These are phyloP conservation scores for Botrytis galanthina DNA, from an alignment of 2,329 filamentous ascomycete genomes.

Conservation along the genomic window DNA sequence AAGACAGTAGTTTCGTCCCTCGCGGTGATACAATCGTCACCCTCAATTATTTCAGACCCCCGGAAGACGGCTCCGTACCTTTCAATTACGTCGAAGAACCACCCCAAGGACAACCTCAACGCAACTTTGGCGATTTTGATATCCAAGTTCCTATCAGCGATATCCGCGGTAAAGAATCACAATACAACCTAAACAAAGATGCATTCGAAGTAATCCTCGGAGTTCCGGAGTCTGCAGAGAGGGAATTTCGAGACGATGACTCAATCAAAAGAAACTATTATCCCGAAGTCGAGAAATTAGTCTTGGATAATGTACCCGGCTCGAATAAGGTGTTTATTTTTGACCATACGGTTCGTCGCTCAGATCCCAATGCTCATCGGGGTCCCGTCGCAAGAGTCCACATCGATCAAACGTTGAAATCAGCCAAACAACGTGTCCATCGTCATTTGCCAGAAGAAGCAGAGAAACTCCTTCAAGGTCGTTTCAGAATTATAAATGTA, in stretches of 20 bases:
- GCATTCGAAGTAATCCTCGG: slow-evolving; percentile 67
- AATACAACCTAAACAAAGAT: slow-evolving; percentile 68
- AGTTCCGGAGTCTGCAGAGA: slow-evolving; percentile 55
- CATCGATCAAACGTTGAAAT: slow-evolving; percentile 74
- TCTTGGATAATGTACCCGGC: slow-evolving; percentile 66
- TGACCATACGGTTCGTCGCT: slow-evolving; percentile 83
- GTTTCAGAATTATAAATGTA: slow-evolving; percentile 84
- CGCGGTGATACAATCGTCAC: slow-evolving; percentile 50
- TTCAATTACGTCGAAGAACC: slow-evolving; percentile 53
- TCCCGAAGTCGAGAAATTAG: slow-evolving; percentile 72
- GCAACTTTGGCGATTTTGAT: slow-evolving; percentile 36
- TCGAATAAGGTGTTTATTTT: slow-evolving; percentile 69
- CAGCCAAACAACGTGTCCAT: slow-evolving; percentile 65
- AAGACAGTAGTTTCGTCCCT: slow-evolving; percentile 39
- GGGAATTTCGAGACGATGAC: slow-evolving; percentile 65
- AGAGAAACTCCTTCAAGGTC: slow-evolving; percentile 59
- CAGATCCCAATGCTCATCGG: slow-evolving; percentile 56
- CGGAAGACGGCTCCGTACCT: slow-evolving; percentile 52
- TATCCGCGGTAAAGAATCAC: slow-evolving; percentile 66
- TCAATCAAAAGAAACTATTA: slow-evolving; percentile 75
- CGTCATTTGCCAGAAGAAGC: slow-evolving; percentile 67
- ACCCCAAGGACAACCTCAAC: slow-evolving; percentile 33
- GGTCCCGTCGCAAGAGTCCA: slow-evolving; percentile 71
- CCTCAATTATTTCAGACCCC: slow-evolving; percentile 54
- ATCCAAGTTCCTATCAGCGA: slow-evolving; percentile 56